Conservation (phyloP, 2,329 filamentous ascomycete genomes). For the Metarhizium sp. region DNA sequence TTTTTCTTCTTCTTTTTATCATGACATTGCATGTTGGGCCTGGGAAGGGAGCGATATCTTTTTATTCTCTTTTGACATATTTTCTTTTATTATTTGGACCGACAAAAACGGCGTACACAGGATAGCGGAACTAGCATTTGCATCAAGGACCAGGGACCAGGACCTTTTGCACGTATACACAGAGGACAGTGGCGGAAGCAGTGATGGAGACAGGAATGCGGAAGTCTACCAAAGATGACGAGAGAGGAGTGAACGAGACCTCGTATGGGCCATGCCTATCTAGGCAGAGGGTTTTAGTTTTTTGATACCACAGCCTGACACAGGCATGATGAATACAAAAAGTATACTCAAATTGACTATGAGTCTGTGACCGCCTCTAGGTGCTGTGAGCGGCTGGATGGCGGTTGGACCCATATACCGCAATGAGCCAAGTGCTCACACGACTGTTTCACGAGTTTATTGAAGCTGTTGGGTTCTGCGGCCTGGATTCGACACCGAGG, state of each 20-base stretch:
- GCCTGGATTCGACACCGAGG: too few relatives aligned
- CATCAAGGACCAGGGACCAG: constrained; percentile 3
- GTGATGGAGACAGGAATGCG: neutral
- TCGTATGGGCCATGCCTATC: too few relatives aligned
- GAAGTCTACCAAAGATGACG: too few relatives aligned
- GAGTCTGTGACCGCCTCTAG: too few relatives aligned
- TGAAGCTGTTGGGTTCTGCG: too few relatives aligned
- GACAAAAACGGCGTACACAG: constrained; percentile 2
- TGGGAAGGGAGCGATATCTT: constrained; percentile 2
- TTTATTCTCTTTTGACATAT: neutral
- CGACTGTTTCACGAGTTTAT: too few relatives aligned
- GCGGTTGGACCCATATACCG: too few relatives aligned
- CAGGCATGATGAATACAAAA: neutral
- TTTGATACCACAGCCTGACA: neutral
- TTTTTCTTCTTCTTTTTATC: neutral
- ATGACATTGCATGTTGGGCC: constrained; percentile 5
- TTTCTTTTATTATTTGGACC: neutral
- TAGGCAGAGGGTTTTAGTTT: neutral
- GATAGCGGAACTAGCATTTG: constrained; percentile 1
- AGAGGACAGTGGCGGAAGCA: neutral
- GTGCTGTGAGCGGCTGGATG: too few relatives aligned
- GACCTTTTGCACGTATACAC: neutral
- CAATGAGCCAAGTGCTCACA: too few relatives aligned
- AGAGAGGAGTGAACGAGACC: too few relatives aligned
- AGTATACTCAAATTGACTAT: neutral